Conservation (phyloP, 2,329 filamentous ascomycete genomes). For the Pseudogymnoascus sp. region DNA sequence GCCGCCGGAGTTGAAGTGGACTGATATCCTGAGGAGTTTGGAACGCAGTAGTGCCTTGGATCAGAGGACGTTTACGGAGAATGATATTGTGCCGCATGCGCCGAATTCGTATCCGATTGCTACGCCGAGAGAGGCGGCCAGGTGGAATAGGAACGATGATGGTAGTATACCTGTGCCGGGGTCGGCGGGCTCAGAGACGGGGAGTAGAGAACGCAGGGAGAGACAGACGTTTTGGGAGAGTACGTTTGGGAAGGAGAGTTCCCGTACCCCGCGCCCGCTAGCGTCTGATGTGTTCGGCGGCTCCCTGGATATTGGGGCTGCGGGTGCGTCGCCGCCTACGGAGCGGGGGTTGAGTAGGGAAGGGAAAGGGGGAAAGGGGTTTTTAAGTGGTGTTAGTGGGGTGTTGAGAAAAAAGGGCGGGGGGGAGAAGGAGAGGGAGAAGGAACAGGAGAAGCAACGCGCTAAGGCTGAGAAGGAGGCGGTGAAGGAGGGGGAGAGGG, state of each 20-base stretch:
- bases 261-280: constrained; percentile 18
- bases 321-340: constrained; percentile 15
- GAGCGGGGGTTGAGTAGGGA: constrained; percentile 22
- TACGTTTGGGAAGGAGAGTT: constrained; percentile 24
- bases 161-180: constrained; percentile 1
- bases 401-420: neutral
- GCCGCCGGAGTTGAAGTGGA: constrained; percentile 19
- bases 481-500: constrained; percentile 3
- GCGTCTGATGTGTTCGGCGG: constrained; percentile 6
- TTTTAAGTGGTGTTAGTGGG: constrained; percentile 19
- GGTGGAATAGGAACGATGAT: neutral
- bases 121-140: neutral
- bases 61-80: constrained; percentile 1
- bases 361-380: constrained; percentile 22
- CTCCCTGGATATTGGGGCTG: constrained; percentile 4
- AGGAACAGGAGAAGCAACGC: neutral
- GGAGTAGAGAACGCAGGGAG: constrained; percentile 19
- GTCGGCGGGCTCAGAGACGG: constrained; percentile 20
- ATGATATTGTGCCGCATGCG: neutral
- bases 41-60: constrained; percentile 12
- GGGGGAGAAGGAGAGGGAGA: neutral
- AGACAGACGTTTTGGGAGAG: constrained; percentile 27
- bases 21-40: constrained; percentile 22
- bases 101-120: neutral
- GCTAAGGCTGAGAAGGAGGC: constrained; percentile 17